A percentile compares a stretch with the other conserved stretches of the same genome.
Evolutionary conservation across 371 early-diverging fungal species (phyloP).

Genomic region (Enterospora canceri): DNA sequence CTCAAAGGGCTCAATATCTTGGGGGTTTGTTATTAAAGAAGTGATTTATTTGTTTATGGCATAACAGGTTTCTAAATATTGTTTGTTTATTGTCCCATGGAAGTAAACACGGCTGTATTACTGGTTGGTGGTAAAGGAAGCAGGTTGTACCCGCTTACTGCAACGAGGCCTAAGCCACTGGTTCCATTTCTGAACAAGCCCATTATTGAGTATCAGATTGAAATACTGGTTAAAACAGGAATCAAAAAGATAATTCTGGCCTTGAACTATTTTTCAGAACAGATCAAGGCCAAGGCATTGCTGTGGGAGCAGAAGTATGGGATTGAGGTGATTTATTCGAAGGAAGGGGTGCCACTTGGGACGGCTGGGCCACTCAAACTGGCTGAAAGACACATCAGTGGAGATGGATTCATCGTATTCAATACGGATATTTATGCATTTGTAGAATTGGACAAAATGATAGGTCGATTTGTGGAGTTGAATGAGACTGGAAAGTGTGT

Average conservation of each 20-base stretch:
- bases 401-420: conserved; percentile 83
- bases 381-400: conserved; percentile 71
- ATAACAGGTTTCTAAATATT: not conserved
- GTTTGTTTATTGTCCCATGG: not conserved
- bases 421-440: conserved; percentile 96
- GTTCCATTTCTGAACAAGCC: conserved; percentile 95
- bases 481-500: not conserved
- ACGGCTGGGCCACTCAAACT: conserved; percentile 93
- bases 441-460: conserved; percentile 75
- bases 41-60: not conserved
- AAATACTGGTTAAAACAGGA: conserved; percentile 81
- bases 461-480: conserved; percentile 62
- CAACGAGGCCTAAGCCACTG: conserved; percentile 90
- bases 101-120: conserved; percentile 71
- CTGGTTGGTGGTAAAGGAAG: conserved; percentile 97
- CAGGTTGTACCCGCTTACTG: conserved; percentile 86
- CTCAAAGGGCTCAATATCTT: not conserved
- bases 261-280: conserved; percentile 84
- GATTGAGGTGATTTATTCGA: conserved; percentile 81
- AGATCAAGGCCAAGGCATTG: conserved; percentile 67
- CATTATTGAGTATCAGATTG: conserved; percentile 95
- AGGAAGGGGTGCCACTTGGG: conserved; percentile 85
- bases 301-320: conserved; percentile 64
- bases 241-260: conserved; percentile 90
- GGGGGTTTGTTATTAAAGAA: not conserved